Evolutionary conservation across 768 basidiomycete species (phyloP).

Genomic region (Saitozyma sp.): DNA sequence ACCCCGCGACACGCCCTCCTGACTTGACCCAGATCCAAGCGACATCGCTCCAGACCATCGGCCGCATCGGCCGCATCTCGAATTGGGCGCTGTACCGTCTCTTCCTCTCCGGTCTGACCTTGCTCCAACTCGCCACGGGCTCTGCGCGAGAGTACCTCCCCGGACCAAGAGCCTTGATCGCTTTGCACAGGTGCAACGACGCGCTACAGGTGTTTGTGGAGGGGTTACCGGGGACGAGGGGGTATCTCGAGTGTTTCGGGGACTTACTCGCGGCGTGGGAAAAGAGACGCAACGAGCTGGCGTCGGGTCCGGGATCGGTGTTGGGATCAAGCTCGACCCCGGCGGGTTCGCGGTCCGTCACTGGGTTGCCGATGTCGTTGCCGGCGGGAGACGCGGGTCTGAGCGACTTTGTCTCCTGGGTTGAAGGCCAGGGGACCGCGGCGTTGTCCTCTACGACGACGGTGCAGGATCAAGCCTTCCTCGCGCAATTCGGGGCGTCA

Average conservation of each 20-base stretch:
- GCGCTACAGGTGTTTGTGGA: constrained; percentile 8
- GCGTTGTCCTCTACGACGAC: background rate
- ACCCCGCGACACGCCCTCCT: background rate
- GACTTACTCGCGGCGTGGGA: constrained; percentile 7
- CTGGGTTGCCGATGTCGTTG: too few relatives aligned
- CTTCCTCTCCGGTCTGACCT: constrained; percentile 36
- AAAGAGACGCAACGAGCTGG: background rate
- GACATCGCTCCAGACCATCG: constrained; percentile 5
- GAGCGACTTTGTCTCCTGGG: too few relatives aligned
- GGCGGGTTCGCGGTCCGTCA: too few relatives aligned
- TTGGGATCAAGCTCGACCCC: too few relatives aligned
- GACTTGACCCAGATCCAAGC: background rate
- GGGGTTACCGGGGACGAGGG: constrained; percentile 7
- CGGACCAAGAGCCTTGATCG: constrained; percentile 15
- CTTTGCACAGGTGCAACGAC: constrained; percentile 24
- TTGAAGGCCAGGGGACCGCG: background rate
- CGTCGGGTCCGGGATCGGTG: background rate
- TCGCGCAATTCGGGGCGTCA: too few relatives aligned
- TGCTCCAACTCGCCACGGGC: constrained; percentile 25
- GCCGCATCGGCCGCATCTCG: constrained; percentile 18
- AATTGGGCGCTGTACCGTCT: constrained; percentile 28
- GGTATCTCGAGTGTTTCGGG: constrained; percentile 6
- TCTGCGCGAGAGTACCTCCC: constrained; percentile 7
- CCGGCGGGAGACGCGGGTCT: too few relatives aligned
- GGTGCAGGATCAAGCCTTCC: background rate